phyloP scores from a whole-genome alignment of 2,329 filamentous ascomycete genomes.

The Neopestalotiopsis rosae region DNA sequence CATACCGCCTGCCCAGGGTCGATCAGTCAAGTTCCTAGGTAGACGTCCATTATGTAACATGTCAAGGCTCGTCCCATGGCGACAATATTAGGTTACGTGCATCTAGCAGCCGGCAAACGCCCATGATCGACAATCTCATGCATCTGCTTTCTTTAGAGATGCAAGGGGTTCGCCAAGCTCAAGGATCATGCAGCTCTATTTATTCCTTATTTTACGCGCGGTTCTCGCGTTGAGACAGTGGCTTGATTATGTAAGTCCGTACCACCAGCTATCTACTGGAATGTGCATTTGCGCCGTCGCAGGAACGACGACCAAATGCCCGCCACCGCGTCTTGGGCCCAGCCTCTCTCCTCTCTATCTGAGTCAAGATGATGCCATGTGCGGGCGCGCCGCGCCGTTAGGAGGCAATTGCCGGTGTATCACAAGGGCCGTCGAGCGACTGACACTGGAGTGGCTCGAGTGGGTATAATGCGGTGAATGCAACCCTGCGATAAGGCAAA shows the following conservation, averaged over 20 bases:
- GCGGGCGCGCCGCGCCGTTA: not conserved
- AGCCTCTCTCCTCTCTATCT: not conserved
- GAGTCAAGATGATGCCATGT: not conserved
- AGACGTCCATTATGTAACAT: not conserved
- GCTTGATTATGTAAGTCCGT: not conserved
- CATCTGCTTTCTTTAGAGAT: not conserved
- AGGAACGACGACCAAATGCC: not conserved
- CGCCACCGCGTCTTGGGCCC: not conserved
- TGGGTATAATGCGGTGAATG: constrained; percentile 15
- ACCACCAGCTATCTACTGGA: not conserved
- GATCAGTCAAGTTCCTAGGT: not conserved
- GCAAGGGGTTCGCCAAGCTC: constrained; percentile 2
- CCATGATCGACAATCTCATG: not conserved
- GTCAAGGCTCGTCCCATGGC: not conserved
- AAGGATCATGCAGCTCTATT: constrained; percentile 1
- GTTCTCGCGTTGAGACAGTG: not conserved
- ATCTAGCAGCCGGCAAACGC: constrained; percentile 8
- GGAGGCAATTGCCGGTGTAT: not conserved
- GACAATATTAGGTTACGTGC: not conserved
- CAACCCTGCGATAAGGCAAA: constrained; percentile 15
- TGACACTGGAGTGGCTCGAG: not conserved
- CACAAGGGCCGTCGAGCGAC: not conserved
- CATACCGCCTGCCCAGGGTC: not conserved
- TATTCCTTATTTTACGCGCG: not conserved
- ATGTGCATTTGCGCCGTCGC: not conserved